Evolutionary conservation across 768 basidiomycete species (phyloP).

Genomic region (Rickenella mellea): DNA sequence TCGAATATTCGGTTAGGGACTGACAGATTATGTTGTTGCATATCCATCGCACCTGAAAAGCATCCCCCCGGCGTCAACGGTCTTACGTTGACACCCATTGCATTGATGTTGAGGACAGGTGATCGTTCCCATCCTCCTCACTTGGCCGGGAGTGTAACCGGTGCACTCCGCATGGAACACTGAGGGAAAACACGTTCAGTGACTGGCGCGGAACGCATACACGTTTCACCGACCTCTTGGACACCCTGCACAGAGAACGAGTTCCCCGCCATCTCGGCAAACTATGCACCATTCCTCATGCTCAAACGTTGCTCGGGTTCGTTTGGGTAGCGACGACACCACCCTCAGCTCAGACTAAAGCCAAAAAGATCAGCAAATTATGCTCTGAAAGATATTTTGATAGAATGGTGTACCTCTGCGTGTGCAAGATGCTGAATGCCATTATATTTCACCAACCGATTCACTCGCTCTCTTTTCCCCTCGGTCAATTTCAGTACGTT

Average conservation of each 20-base stretch:
- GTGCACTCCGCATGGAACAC: slow-evolving; percentile 47
- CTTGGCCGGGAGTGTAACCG: slow-evolving; percentile 24
- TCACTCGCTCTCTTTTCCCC: slow-evolving; percentile 31
- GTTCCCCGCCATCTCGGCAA: slow-evolving; percentile 50
- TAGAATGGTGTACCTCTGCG: too few relatives aligned
- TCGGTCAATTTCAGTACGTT: slow-evolving; percentile 38
- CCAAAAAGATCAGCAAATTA: too few relatives aligned
- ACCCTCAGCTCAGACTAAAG: too few relatives aligned
- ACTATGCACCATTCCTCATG: slow-evolving; percentile 51
- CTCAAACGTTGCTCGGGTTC: slow-evolving; percentile 28
- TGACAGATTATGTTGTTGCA: neutral
- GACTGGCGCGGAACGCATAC: neutral
- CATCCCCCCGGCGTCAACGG: slow-evolving; percentile 44
- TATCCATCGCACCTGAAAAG: slow-evolving; percentile 36
- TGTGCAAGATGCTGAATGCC: slow-evolving; percentile 26
- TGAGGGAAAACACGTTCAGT: slow-evolving; percentile 12
- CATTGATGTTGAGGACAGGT: slow-evolving; percentile 46
- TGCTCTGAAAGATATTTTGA: too few relatives aligned
- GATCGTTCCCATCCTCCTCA: slow-evolving; percentile 14
- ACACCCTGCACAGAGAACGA: slow-evolving; percentile 38
- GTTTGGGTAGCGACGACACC: too few relatives aligned
- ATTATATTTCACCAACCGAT: slow-evolving; percentile 29
- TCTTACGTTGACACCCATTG: slow-evolving; percentile 29
- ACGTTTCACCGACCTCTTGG: slow-evolving; percentile 36
- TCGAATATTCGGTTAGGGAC: neutral